phyloP scores from a whole-genome alignment of 2,329 filamentous ascomycete genomes.

The Fusarium nelsonii region DNA sequence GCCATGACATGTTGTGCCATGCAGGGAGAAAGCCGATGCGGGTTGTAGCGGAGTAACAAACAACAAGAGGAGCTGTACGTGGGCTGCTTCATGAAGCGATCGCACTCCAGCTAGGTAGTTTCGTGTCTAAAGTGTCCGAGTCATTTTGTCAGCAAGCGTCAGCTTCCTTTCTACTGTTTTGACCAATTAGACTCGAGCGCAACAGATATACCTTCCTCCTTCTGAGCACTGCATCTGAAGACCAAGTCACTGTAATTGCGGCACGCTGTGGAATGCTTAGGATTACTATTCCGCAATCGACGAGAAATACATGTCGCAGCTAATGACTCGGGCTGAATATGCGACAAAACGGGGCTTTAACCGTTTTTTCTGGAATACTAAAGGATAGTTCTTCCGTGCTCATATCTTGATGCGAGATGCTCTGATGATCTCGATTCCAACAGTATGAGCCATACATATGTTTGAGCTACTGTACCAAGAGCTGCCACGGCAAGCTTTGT shows the following conservation, averaged over 20 bases:
- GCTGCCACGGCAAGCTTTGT: background rate
- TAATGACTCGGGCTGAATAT: conserved; percentile 28
- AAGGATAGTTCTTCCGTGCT: background rate
- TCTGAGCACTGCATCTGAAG: conserved; percentile 7
- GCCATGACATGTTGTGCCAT: conserved; percentile 33
- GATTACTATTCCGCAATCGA: conserved; percentile 37
- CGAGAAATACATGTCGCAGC: conserved; percentile 27
- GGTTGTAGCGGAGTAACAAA: conserved; percentile 20
- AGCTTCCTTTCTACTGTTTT: background rate
- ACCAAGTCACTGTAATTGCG: conserved; percentile 35
- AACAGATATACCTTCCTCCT: background rate
- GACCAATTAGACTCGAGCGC: conserved; percentile 1
- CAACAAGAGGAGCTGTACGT: background rate
- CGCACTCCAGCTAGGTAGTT: background rate
- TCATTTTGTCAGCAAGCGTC: conserved; percentile 5
- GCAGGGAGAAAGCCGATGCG: conserved; percentile 39
- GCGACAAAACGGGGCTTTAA: conserved; percentile 36
- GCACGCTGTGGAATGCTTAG: conserved; percentile 41
- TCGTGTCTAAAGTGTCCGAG: conserved; percentile 8
- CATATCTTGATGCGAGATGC: background rate
- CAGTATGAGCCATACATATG: background rate
- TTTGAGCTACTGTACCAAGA: background rate
- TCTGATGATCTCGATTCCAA: background rate
- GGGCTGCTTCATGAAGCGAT: conserved; percentile 10
- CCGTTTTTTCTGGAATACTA: conserved; percentile 1